Evolutionary conservation across 257 asterid genomes (phyloP).

Genomic region (Ilex asprella): DNA sequence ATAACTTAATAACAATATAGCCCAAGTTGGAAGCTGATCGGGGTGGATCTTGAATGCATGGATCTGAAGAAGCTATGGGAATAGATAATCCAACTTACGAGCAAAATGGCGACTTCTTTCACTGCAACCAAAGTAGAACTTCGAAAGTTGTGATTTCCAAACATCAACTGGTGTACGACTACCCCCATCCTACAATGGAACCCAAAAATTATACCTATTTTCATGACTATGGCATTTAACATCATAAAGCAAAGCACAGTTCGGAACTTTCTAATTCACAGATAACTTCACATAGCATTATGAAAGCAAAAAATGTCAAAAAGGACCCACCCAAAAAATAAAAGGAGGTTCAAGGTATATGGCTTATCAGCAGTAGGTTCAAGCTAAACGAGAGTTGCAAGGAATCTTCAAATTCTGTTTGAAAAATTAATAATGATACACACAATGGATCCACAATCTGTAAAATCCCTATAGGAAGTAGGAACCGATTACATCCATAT

Average conservation of each 20-base stretch:
- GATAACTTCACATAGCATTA: neutral
- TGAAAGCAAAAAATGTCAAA: neutral
- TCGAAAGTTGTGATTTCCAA: slow-evolving; percentile 84
- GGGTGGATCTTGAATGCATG: neutral
- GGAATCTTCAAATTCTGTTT: no score
- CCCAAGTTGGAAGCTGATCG: neutral
- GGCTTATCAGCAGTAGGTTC: neutral
- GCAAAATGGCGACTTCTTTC: slow-evolving; percentile 62
- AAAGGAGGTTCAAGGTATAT: neutral
- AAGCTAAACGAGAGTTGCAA: no score
- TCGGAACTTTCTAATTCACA: neutral
- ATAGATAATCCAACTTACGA: slow-evolving; percentile 36
- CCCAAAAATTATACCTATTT: slow-evolving; percentile 11
- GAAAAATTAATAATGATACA: no score
- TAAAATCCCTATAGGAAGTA: no score
- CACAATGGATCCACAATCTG: no score
- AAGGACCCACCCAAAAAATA: neutral
- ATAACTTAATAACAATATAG: neutral
- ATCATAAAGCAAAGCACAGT: slow-evolving; percentile 6
- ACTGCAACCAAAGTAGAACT: slow-evolving; percentile 80
- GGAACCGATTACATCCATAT: no score
- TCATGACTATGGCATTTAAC: slow-evolving; percentile 11
- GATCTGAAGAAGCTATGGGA: neutral
- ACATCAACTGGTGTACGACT: slow-evolving; percentile 64
- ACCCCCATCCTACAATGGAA: slow-evolving; percentile 49